Evolutionary conservation across 1,284 basidiomycete species (phyloP).

Genomic region (Gomphus sp.): DNA sequence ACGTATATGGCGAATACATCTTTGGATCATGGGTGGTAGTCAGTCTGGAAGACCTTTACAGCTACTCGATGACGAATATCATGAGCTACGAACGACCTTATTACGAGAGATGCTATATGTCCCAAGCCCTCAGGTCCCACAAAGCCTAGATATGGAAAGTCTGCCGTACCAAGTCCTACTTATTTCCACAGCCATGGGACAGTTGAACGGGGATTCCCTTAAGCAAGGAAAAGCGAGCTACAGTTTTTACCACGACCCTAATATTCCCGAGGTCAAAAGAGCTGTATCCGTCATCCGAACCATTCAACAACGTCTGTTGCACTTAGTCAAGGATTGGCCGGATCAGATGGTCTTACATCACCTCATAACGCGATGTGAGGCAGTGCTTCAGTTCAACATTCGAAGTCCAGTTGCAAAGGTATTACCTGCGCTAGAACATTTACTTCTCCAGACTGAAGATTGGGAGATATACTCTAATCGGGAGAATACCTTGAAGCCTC

Average conservation of each 20-base stretch:
- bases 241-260: constrained; percentile 78
- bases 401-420: constrained; percentile 77
- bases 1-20: not conserved
- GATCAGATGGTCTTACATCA: constrained; percentile 96
- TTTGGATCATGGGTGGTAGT: not conserved
- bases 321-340: constrained; percentile 79
- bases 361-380: constrained; percentile 68
- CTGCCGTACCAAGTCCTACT: constrained; percentile 38
- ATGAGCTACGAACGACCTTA: constrained; percentile 8
- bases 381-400: constrained; percentile 57
- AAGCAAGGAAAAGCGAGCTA: constrained; percentile 24
- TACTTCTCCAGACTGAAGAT: constrained; percentile 86
- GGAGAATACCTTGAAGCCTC: constrained; percentile 68
- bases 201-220: constrained; percentile 20
- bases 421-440: constrained; percentile 78
- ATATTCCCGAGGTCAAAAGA: constrained; percentile 61
- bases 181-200: constrained; percentile 27
- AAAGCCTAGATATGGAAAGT: constrained; percentile 39
- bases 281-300: constrained; percentile 42
- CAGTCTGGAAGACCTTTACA: not conserved
- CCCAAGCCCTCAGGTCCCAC: constrained; percentile 25
- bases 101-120: constrained; percentile 25
- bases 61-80: constrained; percentile 19
- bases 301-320: constrained; percentile 45
- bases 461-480: constrained; percentile 95